A percentile compares a stretch with the other conserved stretches of the same genome.
phyloP scores from a whole-genome alignment of 331 rosid genomes.

The Ulmus americana region DNA sequence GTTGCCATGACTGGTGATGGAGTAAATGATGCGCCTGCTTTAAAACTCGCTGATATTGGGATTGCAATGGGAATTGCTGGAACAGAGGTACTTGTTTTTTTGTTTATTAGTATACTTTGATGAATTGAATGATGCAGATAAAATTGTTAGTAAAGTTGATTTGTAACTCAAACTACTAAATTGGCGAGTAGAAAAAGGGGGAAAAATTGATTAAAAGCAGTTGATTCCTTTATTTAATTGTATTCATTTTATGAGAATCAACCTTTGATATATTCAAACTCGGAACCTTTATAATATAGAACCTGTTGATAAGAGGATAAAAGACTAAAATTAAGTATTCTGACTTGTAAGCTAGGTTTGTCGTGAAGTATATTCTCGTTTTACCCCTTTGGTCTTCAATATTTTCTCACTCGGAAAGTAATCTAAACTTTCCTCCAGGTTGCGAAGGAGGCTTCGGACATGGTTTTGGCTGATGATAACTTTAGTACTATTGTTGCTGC shows the following conservation, averaged over 20 bases:
- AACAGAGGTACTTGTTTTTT: constrained; percentile 53
- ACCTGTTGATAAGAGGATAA: not conserved
- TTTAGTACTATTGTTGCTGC: constrained; percentile 75
- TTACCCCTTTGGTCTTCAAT: not conserved
- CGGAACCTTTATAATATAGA: not conserved
- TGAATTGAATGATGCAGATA: not conserved
- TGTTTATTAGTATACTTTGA: not conserved
- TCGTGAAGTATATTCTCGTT: not conserved
- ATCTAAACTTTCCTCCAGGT: constrained; percentile 31
- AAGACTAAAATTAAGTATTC: not conserved
- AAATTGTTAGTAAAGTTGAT: not conserved
- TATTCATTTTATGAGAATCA: not conserved
- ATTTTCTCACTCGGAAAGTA: not conserved
- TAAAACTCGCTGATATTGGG: constrained; percentile 80
- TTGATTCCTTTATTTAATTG: not conserved
- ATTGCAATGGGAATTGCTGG: constrained; percentile 84
- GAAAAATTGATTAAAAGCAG: not conserved
- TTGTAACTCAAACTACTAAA: not conserved
- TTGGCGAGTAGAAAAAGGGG: not conserved
- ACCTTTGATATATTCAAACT: not conserved
- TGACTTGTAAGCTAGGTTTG: not conserved
- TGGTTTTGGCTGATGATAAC: constrained; percentile 80
- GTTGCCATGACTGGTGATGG: constrained; percentile 91
- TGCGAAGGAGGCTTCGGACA: constrained; percentile 80
- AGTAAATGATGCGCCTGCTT: constrained; percentile 82